These are phyloP conservation scores for Dactylonectria macrodidyma DNA, from an alignment of 2,329 filamentous ascomycete species.

Conservation along the genomic window DNA sequence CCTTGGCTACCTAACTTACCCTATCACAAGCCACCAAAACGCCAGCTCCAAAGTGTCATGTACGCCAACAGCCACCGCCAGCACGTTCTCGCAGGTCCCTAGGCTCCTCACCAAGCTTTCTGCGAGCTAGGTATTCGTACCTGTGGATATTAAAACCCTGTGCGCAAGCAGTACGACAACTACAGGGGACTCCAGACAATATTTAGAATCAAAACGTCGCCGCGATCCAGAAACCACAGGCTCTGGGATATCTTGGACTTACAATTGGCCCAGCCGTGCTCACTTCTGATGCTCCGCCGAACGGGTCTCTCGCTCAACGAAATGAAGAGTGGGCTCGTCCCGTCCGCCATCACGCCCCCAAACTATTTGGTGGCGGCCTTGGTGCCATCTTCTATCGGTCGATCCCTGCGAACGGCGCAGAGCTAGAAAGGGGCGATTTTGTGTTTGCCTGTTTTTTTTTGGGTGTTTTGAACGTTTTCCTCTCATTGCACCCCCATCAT, in stretches of 20 bases:
- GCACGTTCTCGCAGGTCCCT: constrained; percentile 4
- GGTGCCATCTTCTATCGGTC: constrained; percentile 36
- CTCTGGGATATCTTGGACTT: constrained; percentile 35
- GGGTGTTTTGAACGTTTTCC: background rate
- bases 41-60: constrained; percentile 10
- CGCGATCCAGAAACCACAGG: constrained; percentile 1
- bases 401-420: constrained; percentile 12
- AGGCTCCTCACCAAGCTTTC: constrained; percentile 15
- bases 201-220: constrained; percentile 7
- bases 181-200: constrained; percentile 13
- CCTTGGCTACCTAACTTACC: background rate
- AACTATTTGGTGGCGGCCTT: constrained; percentile 27
- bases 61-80: constrained; percentile 8
- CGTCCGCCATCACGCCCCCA: constrained; percentile 25
- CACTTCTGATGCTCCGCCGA: constrained; percentile 8
- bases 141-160: constrained; percentile 1
- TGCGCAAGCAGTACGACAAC: constrained; percentile 14
- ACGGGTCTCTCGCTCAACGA: constrained; percentile 36
- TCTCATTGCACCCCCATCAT: background rate
- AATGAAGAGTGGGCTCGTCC: constrained; percentile 44
- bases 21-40: constrained; percentile 4
- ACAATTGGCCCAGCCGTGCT: constrained; percentile 37
- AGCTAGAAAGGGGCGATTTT: constrained; percentile 15
- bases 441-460: background rate
- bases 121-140: background rate